Conservation (phyloP, 345 rosid species). For the Rhodamnia rubescens region DNA sequence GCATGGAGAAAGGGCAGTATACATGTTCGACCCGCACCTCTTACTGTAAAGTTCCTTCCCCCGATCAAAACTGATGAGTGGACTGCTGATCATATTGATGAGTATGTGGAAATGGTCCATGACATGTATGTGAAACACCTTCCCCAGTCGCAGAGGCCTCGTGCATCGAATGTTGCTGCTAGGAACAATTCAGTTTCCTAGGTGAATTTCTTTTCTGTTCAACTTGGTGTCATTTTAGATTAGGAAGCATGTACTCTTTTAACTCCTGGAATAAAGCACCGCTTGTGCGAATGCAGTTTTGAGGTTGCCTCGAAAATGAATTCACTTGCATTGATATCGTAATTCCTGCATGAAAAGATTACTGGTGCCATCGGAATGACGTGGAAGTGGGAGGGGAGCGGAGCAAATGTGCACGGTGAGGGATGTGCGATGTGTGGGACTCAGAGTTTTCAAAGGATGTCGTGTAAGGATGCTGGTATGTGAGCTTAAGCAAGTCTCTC, state of each 20-base stretch:
- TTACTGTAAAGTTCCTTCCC: conserved; percentile 36
- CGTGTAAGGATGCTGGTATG: background rate
- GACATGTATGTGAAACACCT: background rate
- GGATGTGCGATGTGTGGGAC: background rate
- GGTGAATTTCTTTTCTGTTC: background rate
- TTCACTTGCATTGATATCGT: background rate
- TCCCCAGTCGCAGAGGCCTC: conserved; percentile 14
- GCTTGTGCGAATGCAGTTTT: background rate
- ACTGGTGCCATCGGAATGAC: background rate
- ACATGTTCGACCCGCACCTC: conserved; percentile 36
- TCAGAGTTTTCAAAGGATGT: background rate
- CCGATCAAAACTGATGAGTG: conserved; percentile 17
- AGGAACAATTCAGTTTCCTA: background rate
- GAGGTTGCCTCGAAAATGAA: background rate
- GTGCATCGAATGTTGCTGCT: background rate
- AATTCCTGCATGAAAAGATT: background rate
- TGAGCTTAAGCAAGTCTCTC: background rate
- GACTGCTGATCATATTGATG: conserved; percentile 1
- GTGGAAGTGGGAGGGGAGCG: background rate
- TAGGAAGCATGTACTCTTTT: background rate
- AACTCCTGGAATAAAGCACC: background rate
- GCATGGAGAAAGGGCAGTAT: conserved; percentile 59
- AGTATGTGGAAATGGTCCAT: conserved; percentile 1
- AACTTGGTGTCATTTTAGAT: background rate
- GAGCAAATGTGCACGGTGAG: background rate